Evolutionary conservation across 2,329 filamentous ascomycete genomes (phyloP).

Genomic region (Apiospora saccharicola): DNA sequence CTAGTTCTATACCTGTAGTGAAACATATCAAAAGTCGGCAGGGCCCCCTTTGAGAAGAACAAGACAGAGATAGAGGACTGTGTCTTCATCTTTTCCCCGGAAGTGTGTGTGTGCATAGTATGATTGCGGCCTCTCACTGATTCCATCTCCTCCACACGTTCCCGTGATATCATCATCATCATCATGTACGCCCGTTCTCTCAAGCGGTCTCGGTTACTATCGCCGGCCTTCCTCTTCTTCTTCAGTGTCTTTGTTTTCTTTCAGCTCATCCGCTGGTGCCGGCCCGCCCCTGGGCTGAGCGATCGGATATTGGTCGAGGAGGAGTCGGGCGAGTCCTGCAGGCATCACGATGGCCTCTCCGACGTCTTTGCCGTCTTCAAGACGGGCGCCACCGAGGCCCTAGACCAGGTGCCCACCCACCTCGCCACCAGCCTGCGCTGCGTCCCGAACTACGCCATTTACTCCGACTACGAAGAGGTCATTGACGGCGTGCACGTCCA

Average conservation of each 20-base stretch:
- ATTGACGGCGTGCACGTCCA: constrained; percentile 58
- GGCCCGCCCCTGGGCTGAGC: background rate
- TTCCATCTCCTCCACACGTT: background rate
- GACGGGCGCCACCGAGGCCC: constrained; percentile 65
- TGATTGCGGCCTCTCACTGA: background rate
- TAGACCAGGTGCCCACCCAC: constrained; percentile 62
- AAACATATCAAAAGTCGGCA: constrained; percentile 13
- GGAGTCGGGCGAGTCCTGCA: background rate
- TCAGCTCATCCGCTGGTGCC: constrained; percentile 20
- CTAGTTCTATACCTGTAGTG: constrained; percentile 5
- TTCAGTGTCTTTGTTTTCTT: constrained; percentile 20
- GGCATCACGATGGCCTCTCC: constrained; percentile 46
- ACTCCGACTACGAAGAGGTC: constrained; percentile 63
- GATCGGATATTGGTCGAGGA: constrained; percentile 6
- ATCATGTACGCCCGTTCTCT: constrained; percentile 16
- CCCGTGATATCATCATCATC: background rate
- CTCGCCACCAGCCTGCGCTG: constrained; percentile 62
- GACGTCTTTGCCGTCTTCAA: constrained; percentile 64
- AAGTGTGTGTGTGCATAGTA: background rate
- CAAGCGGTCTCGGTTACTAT: constrained; percentile 12
- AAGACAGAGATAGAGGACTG: background rate
- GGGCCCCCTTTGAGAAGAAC: background rate
- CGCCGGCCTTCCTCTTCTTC: constrained; percentile 11
- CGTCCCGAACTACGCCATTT: constrained; percentile 62
- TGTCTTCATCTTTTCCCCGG: constrained; percentile 4